Percentiles rank a stretch among this genome's conserved stretches.
Evolutionary conservation across 352 stramenopile species (phyloP).

Genomic region (Pythium monospermum): DNA sequence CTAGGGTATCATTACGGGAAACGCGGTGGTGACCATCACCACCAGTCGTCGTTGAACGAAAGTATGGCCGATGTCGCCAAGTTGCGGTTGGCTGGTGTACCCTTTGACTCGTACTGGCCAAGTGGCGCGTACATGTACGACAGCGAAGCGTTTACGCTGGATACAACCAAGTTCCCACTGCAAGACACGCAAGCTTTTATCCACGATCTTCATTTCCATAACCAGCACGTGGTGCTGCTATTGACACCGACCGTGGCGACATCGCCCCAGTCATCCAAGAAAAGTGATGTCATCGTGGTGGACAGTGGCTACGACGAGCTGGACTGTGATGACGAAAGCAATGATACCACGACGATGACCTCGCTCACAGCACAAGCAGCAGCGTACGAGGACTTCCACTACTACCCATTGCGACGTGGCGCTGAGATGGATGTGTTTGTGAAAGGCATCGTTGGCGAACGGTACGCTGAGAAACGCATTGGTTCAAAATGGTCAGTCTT

Average conservation of each 20-base stretch:
- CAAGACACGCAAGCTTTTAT: conserved; percentile 47
- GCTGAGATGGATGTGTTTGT: conserved; percentile 67
- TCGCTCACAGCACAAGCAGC: not conserved
- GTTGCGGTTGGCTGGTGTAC: conserved; percentile 40
- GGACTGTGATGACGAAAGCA: not conserved
- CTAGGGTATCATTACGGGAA: conserved; percentile 80
- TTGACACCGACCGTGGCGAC: conserved; percentile 59
- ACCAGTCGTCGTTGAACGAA: conserved; percentile 30
- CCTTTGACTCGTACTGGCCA: conserved; percentile 79
- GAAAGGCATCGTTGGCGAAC: conserved; percentile 60
- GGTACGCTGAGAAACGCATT: conserved; percentile 62
- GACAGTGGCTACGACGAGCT: not conserved
- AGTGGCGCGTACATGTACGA: conserved; percentile 61
- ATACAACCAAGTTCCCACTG: conserved; percentile 45
- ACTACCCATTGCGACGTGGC: conserved; percentile 32
- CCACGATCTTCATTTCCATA: conserved; percentile 75
- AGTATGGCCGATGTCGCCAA: conserved; percentile 29
- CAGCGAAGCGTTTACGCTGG: conserved; percentile 50
- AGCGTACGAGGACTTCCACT: too few relatives aligned
- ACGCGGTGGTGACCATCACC: too few relatives aligned
- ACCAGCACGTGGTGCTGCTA: conserved; percentile 70
- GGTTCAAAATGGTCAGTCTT: conserved; percentile 62
- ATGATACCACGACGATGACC: not conserved
- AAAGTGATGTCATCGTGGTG: conserved; percentile 4
- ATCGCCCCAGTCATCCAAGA: not conserved